Evolutionary conservation across 495 filamentous ascomycete species (phyloP), one percentile per base, ranked within the genome.

Genomic region (Lentithecium fluviatile): DNA sequence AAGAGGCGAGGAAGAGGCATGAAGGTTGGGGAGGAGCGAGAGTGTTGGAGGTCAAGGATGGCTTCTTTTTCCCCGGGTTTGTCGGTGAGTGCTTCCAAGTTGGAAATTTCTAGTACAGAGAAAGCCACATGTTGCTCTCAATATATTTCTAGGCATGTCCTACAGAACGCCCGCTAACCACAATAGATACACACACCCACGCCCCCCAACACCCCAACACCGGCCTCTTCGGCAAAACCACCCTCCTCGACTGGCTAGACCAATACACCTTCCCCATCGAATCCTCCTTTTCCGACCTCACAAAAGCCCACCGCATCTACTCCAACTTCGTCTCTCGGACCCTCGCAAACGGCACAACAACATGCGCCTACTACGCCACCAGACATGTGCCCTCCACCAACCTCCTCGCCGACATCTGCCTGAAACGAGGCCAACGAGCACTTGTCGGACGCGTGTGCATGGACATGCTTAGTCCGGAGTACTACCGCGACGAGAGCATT

Each of bases 181-280:
- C 32, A 61, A 17, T 34, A 90, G 92, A 97, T 73, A 95, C 93
- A 13, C 93, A 97, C 73, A 88, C 95, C 62, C 93, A 97, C 73
- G 93, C 93, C 45, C 82, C 90, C 0, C 93, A 97, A 77, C 94
- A 95, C 69, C 91, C 93, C 56, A 97, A 97, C 67, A 78, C 83
- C 6, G 93, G 93, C 50, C 84, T 97, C 66, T 97, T 97, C 69
- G 93, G 93, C 70, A 88, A 87, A 48, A 84, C 87, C 2, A 95
- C 91, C 17, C 83, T 98, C 43, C 82, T 98, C 21, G 84, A 89
- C 74, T 98, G 93, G 93, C 82, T 98, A 5, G 78, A 91, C 62
- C 89, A 79, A 3, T 98, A 98, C 76, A 98, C 93, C n/a, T 98
- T 95, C 74, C 93, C 93, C 0, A 80, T 95, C 55, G 93, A 97